These are phyloP conservation scores for Corchorus capsularis DNA, from an alignment of 345 rosid genomes.

Conservation along the genomic window DNA sequence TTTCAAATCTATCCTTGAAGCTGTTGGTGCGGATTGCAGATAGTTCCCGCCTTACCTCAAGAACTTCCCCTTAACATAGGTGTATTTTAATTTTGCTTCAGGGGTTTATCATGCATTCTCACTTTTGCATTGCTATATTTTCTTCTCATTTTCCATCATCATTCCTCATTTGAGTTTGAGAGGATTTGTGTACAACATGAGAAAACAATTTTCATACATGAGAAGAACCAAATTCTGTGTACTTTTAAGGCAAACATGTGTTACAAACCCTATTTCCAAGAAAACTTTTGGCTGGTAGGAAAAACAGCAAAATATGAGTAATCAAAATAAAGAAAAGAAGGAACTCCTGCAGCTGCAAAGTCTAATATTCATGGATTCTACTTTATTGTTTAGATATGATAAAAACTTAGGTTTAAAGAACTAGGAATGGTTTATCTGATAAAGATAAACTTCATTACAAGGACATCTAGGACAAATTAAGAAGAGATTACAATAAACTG, in stretches of 20 bases:
- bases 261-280: too few relatives aligned
- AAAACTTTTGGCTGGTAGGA: not conserved
- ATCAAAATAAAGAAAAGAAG: too few relatives aligned
- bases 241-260: not conserved
- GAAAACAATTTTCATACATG: not conserved
- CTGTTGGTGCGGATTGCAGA: constrained; percentile 87
- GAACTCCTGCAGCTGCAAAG: too few relatives aligned
- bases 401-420: not conserved
- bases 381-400: too few relatives aligned
- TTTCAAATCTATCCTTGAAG: constrained; percentile 80
- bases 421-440: not conserved
- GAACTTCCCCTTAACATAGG: not conserved
- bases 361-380: too few relatives aligned
- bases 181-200: not conserved
- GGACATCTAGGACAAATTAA: not conserved
- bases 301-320: too few relatives aligned
- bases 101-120: not conserved
- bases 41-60: constrained; percentile 18
- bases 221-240: not conserved
- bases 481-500: not conserved
- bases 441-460: not conserved
- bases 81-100: not conserved
- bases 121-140: not conserved
- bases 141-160: not conserved
- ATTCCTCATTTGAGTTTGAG: not conserved